These are phyloP conservation scores for Termitomyces sp. DNA, from an alignment of 1,284 basidiomycete species.

Conservation along the genomic window DNA sequence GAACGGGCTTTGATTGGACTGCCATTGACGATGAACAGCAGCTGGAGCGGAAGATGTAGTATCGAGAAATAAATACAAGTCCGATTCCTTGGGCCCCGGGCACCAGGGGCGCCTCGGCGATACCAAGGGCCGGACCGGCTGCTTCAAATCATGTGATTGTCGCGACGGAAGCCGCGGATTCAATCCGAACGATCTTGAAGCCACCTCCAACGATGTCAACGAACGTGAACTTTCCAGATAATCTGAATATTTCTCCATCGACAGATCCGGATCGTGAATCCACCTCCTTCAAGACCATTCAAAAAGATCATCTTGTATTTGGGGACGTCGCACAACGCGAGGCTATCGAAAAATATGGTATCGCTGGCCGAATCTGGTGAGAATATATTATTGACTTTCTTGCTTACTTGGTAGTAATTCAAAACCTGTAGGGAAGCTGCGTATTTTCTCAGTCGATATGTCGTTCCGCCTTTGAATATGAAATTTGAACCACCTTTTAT, in stretches of 20 bases:
- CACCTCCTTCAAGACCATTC: neutral
- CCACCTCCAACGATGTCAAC: neutral
- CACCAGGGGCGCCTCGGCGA: neutral
- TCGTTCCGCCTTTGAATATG: constrained; percentile 33
- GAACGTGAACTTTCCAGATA: constrained; percentile 37
- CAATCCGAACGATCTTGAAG: neutral
- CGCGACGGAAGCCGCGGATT: neutral
- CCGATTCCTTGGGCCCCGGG: neutral
- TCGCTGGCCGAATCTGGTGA: constrained; percentile 74
- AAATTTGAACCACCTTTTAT: constrained; percentile 61
- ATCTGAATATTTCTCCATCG: constrained; percentile 37
- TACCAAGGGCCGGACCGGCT: constrained; percentile 15
- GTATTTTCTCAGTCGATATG: constrained; percentile 54
- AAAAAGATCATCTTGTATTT: constrained; percentile 29
- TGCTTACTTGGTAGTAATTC: neutral
- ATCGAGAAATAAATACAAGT: constrained; percentile 16
- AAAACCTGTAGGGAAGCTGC: constrained; percentile 63
- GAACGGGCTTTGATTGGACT: constrained; percentile 52
- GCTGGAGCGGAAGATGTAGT: constrained; percentile 7
- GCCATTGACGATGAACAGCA: constrained; percentile 37
- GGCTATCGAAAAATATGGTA: constrained; percentile 67
- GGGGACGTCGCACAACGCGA: constrained; percentile 44
- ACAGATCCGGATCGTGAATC: constrained; percentile 1
- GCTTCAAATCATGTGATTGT: constrained; percentile 12
- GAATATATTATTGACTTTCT: neutral